These are phyloP conservation scores for Hypoxylon fuscum DNA, from an alignment of 495 filamentous ascomycete species.

Conservation along the genomic window DNA sequence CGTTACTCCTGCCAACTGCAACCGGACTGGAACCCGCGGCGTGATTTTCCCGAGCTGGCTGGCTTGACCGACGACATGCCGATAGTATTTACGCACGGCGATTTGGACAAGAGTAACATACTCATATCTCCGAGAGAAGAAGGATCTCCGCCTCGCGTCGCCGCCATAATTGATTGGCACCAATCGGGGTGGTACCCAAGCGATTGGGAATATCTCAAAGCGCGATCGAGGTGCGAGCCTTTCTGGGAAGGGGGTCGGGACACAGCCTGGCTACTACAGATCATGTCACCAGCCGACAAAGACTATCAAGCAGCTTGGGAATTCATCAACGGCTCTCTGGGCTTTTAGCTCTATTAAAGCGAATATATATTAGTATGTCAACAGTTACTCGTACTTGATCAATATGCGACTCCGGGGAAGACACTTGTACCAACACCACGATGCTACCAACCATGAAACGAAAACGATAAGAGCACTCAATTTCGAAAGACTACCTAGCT, in stretches of 20 bases:
- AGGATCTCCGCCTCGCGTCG: conserved; percentile 35
- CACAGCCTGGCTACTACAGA: neutral
- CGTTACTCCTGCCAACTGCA: conserved; percentile 16
- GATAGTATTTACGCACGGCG: conserved; percentile 58
- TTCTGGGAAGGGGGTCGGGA: neutral
- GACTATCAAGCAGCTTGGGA: neutral
- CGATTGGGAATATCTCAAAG: conserved; percentile 59
- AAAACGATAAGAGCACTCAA: too few species aligned
- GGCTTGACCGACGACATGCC: conserved; percentile 52
- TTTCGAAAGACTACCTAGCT: too few species aligned
- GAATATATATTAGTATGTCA: neutral
- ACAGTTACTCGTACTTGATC: too few species aligned
- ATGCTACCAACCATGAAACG: too few species aligned
- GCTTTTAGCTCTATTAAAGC: neutral
- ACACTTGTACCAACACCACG: too few species aligned
- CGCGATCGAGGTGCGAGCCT: conserved; percentile 24
- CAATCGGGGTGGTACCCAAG: conserved; percentile 59
- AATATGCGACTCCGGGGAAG: too few species aligned
- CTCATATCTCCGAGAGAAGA: conserved; percentile 23
- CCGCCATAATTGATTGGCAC: conserved; percentile 59
- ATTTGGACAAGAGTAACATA: conserved; percentile 60
- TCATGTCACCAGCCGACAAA: neutral
- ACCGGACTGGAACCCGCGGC: conserved; percentile 29
- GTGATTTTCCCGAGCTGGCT: conserved; percentile 48
- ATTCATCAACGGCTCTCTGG: neutral